phyloP scores from a whole-genome alignment of 164 flowering plant species.

The Magnolia kwangsiensis region DNA sequence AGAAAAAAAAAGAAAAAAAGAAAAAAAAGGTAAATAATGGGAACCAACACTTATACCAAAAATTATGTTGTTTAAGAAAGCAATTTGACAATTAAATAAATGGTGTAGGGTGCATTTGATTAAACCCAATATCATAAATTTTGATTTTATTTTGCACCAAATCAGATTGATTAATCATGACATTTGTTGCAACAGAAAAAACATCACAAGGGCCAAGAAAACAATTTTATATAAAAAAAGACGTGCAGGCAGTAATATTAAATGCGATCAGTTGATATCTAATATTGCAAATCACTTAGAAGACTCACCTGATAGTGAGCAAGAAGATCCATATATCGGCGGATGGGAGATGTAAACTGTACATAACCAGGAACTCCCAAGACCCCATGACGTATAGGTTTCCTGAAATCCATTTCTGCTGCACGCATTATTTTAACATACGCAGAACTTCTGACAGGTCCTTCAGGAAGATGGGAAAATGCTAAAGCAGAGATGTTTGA shows the following conservation, averaged over 20 bases:
- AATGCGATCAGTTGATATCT: not conserved
- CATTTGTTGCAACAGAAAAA: too few species aligned
- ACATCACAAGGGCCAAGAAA: too few species aligned
- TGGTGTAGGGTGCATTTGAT: too few species aligned
- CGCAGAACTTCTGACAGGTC: conserved; percentile 83
- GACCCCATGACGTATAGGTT: conserved; percentile 77
- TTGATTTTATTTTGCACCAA: too few species aligned
- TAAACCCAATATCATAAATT: too few species aligned
- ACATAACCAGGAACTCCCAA: conserved; percentile 95
- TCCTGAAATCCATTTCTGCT: conserved; percentile 87
- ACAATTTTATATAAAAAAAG: too few species aligned
- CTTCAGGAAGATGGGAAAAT: conserved; percentile 93
- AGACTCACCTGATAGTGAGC: conserved; percentile 81
- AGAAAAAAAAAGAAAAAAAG: too few species aligned
- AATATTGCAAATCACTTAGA: not conserved
- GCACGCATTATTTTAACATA: conserved; percentile 79
- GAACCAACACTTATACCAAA: too few species aligned
- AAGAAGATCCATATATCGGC: conserved; percentile 92
- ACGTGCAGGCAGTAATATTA: not conserved
- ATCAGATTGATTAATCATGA: too few species aligned
- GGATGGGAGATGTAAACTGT: conserved; percentile 95
- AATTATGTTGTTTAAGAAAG: too few species aligned
- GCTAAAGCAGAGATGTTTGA: conserved; percentile 63
- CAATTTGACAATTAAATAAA: too few species aligned
- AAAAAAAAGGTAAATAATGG: too few species aligned